These are phyloP conservation scores for Bimuria novae-zelandiae DNA, from an alignment of 2,329 filamentous ascomycete species.

Conservation along the genomic window DNA sequence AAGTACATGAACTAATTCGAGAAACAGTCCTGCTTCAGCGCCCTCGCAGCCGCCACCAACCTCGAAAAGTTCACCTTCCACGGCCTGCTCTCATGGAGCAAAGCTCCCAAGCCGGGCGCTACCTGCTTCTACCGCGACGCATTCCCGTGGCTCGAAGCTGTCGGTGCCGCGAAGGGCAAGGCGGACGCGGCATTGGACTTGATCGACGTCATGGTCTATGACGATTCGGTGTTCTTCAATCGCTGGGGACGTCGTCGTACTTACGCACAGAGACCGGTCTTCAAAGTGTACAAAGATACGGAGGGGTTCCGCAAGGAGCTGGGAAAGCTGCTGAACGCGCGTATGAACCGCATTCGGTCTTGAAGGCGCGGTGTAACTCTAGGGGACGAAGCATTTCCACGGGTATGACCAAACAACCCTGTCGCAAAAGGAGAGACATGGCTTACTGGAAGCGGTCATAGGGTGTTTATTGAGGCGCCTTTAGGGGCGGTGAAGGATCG, in stretches of 20 bases:
- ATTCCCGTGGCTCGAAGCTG: conserved; percentile 43
- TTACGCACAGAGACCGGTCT: neutral
- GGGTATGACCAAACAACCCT: too few species aligned
- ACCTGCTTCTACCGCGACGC: conserved; percentile 42
- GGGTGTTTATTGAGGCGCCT: too few species aligned
- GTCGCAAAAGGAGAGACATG: too few species aligned
- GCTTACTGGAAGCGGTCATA: too few species aligned
- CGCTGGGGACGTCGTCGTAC: neutral
- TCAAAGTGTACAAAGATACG: conserved; percentile 5
- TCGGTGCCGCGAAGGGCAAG: conserved; percentile 31
- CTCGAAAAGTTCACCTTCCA: conserved; percentile 33
- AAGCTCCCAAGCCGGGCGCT: conserved; percentile 18
- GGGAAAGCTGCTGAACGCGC: conserved; percentile 22
- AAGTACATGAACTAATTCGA: neutral
- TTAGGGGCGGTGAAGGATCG: too few species aligned
- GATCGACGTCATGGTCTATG: conserved; percentile 16
- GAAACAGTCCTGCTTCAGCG: conserved; percentile 34
- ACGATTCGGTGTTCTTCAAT: neutral
- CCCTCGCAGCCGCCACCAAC: conserved; percentile 34
- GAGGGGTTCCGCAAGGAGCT: conserved; percentile 23
- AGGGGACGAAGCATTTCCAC: conserved; percentile 78
- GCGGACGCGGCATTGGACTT: conserved; percentile 37
- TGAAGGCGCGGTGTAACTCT: conserved; percentile 74
- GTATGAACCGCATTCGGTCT: conserved; percentile 24
- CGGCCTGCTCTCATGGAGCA: conserved; percentile 10